Conservation (phyloP, 1,284 basidiomycete genomes). For the Pyrrhoderma lamaoense region DNA sequence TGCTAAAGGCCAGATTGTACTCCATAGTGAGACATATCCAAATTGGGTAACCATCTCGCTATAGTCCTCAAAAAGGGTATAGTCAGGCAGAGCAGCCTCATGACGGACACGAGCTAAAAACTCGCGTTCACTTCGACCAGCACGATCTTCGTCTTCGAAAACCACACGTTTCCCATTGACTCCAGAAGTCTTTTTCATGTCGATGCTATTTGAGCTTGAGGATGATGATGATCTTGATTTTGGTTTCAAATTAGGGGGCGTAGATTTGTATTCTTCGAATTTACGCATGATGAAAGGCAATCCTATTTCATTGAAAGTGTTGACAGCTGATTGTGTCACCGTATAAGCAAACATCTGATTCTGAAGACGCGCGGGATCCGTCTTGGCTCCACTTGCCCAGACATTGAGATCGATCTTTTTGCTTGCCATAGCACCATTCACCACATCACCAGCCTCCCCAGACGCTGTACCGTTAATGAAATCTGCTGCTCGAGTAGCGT, state of each 20-base stretch:
- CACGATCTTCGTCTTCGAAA: constrained; percentile 57
- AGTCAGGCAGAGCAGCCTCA: constrained; percentile 78
- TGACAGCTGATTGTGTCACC: constrained; percentile 86
- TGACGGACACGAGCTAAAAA: constrained; percentile 72
- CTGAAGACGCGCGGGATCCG: constrained; percentile 67
- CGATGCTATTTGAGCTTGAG: not conserved
- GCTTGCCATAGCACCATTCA: constrained; percentile 18
- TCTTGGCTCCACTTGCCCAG: constrained; percentile 41
- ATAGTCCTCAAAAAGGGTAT: constrained; percentile 80
- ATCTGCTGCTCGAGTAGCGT: constrained; percentile 20
- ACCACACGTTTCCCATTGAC: constrained; percentile 49
- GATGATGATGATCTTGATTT: constrained; percentile 16
- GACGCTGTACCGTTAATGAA: constrained; percentile 23
- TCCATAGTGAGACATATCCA: constrained; percentile 89
- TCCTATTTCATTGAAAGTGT: constrained; percentile 78
- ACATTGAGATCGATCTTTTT: constrained; percentile 25
- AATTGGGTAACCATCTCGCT: constrained; percentile 96
- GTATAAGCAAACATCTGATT: constrained; percentile 94
- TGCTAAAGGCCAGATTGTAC: constrained; percentile 90
- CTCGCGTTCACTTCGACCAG: constrained; percentile 55
- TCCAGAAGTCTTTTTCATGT: constrained; percentile 31
- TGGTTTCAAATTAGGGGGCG: constrained; percentile 18
- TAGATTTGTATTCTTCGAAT: constrained; percentile 42
- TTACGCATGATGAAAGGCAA: constrained; percentile 75
- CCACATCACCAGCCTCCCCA: constrained; percentile 12